A percentile compares a stretch with the other conserved stretches of the same genome.
Evolutionary conservation across 2,329 filamentous ascomycete genomes (phyloP).

Genomic region (Chrysoporthe austroafricana): DNA sequence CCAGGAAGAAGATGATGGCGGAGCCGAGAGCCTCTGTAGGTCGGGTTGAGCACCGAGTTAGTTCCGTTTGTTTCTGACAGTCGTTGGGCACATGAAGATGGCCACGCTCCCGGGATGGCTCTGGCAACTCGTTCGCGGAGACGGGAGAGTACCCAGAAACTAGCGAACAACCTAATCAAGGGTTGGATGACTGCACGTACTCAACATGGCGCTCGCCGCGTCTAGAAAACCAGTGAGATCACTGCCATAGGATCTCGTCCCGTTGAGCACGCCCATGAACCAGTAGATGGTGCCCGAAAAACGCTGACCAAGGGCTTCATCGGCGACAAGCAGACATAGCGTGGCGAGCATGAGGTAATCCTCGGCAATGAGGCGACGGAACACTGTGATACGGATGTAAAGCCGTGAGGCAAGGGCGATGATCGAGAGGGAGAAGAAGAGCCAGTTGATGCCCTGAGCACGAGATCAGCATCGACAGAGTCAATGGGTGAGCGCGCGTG

Average conservation of each 20-base stretch:
- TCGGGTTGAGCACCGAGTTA: background rate
- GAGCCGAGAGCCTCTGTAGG: slow-evolving; percentile 18
- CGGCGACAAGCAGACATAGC: slow-evolving; percentile 20
- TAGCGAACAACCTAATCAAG: no score
- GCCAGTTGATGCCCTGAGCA: slow-evolving; percentile 26
- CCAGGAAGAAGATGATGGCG: slow-evolving; percentile 24
- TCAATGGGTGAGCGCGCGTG: background rate
- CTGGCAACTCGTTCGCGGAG: background rate
- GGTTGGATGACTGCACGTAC: background rate
- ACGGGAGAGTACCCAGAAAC: background rate
- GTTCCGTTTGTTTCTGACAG: background rate
- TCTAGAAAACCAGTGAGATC: background rate
- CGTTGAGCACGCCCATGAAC: slow-evolving; percentile 23
- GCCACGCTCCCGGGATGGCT: background rate
- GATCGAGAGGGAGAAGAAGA: slow-evolving; percentile 24
- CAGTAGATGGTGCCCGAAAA: slow-evolving; percentile 24
- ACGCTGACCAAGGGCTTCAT: slow-evolving; percentile 19
- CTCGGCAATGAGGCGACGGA: slow-evolving; percentile 24
- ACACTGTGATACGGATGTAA: slow-evolving; percentile 26
- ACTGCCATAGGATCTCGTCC: background rate
- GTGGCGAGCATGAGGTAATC: slow-evolving; percentile 27
- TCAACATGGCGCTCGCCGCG: slow-evolving; percentile 26
- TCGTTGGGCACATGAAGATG: background rate
- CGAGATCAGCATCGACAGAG: background rate
- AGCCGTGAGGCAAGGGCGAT: slow-evolving; percentile 21